Evolutionary conservation across 2,329 filamentous ascomycete genomes (phyloP), one percentile per base, ranked within the genome.

Genomic region (Trichoderma sp.): DNA sequence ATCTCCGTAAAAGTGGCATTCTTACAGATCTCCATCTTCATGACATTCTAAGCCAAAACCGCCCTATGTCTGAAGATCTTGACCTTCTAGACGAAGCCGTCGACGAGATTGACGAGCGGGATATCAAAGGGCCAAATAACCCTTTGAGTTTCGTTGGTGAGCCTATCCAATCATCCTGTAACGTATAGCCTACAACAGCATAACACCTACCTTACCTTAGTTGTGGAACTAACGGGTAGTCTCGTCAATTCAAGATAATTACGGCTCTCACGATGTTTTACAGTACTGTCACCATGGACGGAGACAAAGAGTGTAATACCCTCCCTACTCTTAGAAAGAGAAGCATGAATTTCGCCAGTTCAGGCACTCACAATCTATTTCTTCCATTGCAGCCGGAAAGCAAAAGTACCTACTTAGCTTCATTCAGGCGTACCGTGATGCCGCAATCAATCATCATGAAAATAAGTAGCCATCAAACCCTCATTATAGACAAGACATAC

Each of bases 401-500:
- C 39, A n/a, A n/a, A 43, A 43, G 39, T 39, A 23, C 39, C 39
- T 12, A 28, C 47, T 57, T 23, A 23, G 36, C n/a, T 57, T 17
- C 6, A 50, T 13, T 23, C 7, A 7, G 20, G 23, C 66, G 20
- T 50, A 59, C 66, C 28, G 30, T 32, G 17, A 62, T 62, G 50
- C 58, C 30, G 28, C 39, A 28, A 4, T n/a, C 34, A 26, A 20
- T 59, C 47, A 65, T 68, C 59, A n/a, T 43, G 20, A 53, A 17
- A n/a, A 59, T 32, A 57, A 66, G 53, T 34, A 58, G 50, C 39
- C 70, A 72, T 63, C 64, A 66, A 66, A 69, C 61, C 59, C 23
- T 66, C 70, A 71, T 74, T 68, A 70, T 61, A 71, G 50, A 69
- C 66, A 62, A 65, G 66, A 68, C 66, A 72, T 65, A 69, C 73